phyloP scores from a whole-genome alignment of 2,329 filamentous ascomycete species.

The Truncatella angustata region DNA sequence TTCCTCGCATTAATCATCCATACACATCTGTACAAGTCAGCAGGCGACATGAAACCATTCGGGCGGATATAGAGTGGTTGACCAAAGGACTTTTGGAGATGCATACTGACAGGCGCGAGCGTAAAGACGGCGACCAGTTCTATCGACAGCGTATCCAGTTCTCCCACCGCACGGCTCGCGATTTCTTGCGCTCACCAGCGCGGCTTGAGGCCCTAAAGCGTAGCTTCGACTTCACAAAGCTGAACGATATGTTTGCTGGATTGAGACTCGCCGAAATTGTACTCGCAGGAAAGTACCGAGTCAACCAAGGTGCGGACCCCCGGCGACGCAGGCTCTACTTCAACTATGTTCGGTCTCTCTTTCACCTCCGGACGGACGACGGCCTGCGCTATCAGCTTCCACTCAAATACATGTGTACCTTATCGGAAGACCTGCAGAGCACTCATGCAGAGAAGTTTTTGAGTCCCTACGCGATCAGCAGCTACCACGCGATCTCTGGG shows the following conservation, averaged over 20 bases:
- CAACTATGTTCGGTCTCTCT: neutral
- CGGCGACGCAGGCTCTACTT: constrained; percentile 1
- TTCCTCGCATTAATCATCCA: neutral
- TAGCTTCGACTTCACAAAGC: neutral
- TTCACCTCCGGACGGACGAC: neutral
- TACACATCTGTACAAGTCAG: neutral
- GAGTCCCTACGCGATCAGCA: neutral
- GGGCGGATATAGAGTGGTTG: neutral
- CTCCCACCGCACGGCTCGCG: constrained; percentile 1
- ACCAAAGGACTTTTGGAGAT: constrained; percentile 1
- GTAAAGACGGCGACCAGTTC: constrained; percentile 2
- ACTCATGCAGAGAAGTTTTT: neutral
- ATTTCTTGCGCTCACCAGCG: neutral
- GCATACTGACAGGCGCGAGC: neutral
- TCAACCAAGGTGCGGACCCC: neutral
- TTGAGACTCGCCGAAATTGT: neutral
- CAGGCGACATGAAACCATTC: neutral
- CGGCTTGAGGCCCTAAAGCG: neutral
- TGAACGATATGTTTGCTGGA: neutral
- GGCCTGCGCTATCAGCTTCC: neutral
- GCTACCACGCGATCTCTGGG: neutral
- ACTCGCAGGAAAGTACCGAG: neutral
- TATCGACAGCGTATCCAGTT: neutral
- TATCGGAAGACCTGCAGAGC: neutral
- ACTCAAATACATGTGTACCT: neutral